These are phyloP conservation scores for Boletus fagicola DNA, from an alignment of 768 basidiomycete genomes.

Conservation along the genomic window DNA sequence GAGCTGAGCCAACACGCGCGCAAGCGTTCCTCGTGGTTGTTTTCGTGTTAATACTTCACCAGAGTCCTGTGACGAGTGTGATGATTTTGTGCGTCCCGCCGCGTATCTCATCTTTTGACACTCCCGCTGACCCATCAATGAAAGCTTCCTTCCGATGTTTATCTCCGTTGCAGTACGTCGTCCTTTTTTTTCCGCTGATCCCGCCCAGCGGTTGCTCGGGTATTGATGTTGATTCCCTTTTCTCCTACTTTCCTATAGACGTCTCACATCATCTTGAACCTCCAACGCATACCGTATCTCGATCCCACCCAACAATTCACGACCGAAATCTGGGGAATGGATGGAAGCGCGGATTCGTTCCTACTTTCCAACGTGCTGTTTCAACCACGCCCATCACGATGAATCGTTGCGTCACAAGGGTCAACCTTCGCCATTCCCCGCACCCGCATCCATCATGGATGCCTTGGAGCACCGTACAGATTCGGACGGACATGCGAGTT, in stretches of 20 bases:
- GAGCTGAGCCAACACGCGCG: background rate
- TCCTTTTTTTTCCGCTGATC: background rate
- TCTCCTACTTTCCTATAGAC: slow-evolving; percentile 3
- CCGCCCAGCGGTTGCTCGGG: no score
- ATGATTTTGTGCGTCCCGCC: slow-evolving; percentile 15
- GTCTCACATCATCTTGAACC: slow-evolving; percentile 20
- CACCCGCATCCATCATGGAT: background rate
- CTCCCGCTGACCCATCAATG: background rate
- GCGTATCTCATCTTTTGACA: background rate
- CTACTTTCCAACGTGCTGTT: slow-evolving; percentile 2
- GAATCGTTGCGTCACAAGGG: background rate
- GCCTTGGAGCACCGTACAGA: background rate
- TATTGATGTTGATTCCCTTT: background rate
- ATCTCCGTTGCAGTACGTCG: slow-evolving; percentile 19
- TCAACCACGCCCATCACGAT: background rate
- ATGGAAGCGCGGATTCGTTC: slow-evolving; percentile 16
- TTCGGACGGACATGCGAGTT: background rate
- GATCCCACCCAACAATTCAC: slow-evolving; percentile 3
- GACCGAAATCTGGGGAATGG: slow-evolving; percentile 17
- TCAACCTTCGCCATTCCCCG: background rate
- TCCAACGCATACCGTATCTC: background rate
- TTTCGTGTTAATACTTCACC: slow-evolving; percentile 1
- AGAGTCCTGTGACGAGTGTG: slow-evolving; percentile 2
- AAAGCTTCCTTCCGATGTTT: slow-evolving; percentile 23
- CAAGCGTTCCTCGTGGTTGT: slow-evolving; percentile 16